Evolutionary conservation across 768 basidiomycete species (phyloP), one percentile per base, ranked within the genome.

Genomic region (Cubamyces lactineus): DNA sequence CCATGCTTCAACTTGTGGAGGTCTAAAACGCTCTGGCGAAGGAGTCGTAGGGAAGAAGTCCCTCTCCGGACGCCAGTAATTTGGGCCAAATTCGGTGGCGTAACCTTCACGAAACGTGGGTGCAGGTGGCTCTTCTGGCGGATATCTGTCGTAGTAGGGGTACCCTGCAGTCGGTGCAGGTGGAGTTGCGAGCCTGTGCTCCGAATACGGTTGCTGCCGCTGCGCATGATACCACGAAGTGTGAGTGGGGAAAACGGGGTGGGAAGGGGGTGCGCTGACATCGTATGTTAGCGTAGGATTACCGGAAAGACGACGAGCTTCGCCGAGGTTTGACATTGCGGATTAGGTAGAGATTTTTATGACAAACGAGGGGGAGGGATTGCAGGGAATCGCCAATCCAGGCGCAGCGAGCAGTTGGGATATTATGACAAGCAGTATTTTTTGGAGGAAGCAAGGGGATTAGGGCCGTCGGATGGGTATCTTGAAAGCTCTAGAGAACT

Each of bases 11-110:
- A 70, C 41, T n/a, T 81, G 80, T 45, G 73, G 66, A 52, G 72
- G 65, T 62, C 79, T 76, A 67, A 83, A 80, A 41, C 79, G 76
- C 63, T 85, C 81, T 52, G 84, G 85, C 62, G 82, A 84, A 39
- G 84, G 82, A 47, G 81, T 79, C 67, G 80, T 79, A 60, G 74
- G 77, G 67, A 79, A 77, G 66, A 73, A 69, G 2, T 64, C 61
- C 34, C 61, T 71, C 48, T 69, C 74, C 5, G 75, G 73, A 39
- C 76, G 68, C 73, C 78, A 78, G 23, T 69, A 66, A 12, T 69
- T 26, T 16, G 54, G 53, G 41, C 38, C 74, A 65, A 82, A 83
- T 63, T 70, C 73, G 62, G 78, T 80, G 15, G 75, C 63, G 67
- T 75, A 71, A 39, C 78, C 79, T 57, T 79, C 66, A 23, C 65